Percentiles rank a stretch among this genome's conserved stretches.
Conservation (phyloP, 176 grass and related monocot species). For the Hyparrhenia diplandra region DNA sequence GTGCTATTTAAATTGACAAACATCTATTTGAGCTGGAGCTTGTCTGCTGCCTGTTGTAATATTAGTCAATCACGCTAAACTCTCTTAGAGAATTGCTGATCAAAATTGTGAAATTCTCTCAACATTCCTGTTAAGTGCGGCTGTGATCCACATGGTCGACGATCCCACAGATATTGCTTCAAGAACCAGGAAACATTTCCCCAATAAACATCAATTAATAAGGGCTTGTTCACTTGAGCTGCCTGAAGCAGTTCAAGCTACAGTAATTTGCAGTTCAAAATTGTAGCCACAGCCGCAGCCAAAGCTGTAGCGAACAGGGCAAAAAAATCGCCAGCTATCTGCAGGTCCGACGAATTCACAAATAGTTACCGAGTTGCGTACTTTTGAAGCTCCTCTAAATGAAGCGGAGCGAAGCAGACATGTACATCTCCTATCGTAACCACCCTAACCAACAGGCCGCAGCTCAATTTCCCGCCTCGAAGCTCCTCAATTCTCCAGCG, state of each 20-base stretch:
- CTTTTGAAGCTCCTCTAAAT: neutral
- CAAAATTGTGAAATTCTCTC: neutral
- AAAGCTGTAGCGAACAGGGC: too few relatives aligned
- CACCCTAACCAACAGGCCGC: conserved; percentile 11
- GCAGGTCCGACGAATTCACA: neutral
- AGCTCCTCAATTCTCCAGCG: conserved; percentile 2
- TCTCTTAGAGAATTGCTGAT: neutral
- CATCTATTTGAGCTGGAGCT: neutral
- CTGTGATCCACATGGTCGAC: neutral
- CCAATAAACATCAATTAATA: neutral
- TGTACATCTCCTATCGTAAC: conserved; percentile 4
- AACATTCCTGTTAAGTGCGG: neutral
- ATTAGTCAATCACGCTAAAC: neutral
- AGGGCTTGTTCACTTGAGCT: too few relatives aligned
- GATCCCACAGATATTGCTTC: neutral
- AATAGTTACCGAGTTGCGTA: neutral
- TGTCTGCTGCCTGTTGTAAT: neutral
- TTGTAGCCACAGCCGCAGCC: too few relatives aligned
- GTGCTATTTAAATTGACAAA: neutral
- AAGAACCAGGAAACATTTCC: neutral
- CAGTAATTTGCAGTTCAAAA: too few relatives aligned
- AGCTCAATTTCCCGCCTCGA: conserved; percentile 25
- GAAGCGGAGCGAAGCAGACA: neutral
- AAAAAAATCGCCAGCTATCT: too few relatives aligned
- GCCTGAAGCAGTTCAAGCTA: too few relatives aligned